These are phyloP conservation scores for Xerocomellus dryophilus DNA, from an alignment of 768 basidiomycete genomes.

Conservation along the genomic window DNA sequence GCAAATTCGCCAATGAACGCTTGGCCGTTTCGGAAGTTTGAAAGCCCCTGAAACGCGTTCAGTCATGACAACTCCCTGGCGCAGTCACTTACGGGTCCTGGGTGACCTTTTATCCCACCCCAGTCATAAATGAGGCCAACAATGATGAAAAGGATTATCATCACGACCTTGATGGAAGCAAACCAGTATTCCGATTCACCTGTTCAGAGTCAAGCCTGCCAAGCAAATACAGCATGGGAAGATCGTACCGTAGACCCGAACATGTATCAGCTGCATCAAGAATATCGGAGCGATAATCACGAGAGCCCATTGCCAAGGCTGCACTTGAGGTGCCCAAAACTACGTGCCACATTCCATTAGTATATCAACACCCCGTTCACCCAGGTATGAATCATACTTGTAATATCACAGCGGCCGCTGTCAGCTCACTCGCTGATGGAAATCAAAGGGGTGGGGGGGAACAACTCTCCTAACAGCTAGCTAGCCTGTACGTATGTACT, in stretches of 20 bases:
- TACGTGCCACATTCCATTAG: slow-evolving; percentile 1
- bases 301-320: slow-evolving; percentile 55
- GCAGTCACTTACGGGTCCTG: slow-evolving; percentile 47
- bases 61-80: background rate
- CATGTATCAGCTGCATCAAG: slow-evolving; percentile 51
- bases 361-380: background rate
- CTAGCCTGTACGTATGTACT: slow-evolving; percentile 6
- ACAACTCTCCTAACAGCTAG: background rate
- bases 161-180: slow-evolving; percentile 59
- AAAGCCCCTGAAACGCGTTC: slow-evolving; percentile 42
- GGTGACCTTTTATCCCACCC: slow-evolving; percentile 55
- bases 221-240: background rate
- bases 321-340: slow-evolving; percentile 48
- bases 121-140: slow-evolving; percentile 62
- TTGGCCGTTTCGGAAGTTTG: slow-evolving; percentile 48
- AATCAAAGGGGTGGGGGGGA: slow-evolving; percentile 11
- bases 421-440: slow-evolving; percentile 51
- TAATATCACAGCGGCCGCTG: slow-evolving; percentile 53
- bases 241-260: slow-evolving; percentile 52
- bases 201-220: slow-evolving; percentile 15
- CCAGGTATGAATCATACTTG: slow-evolving; percentile 29
- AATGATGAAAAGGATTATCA: slow-evolving; percentile 61
- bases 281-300: slow-evolving; percentile 54
- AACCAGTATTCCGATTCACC: slow-evolving; percentile 66
- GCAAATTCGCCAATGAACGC: slow-evolving; percentile 54